phyloP scores from a whole-genome alignment of 805 yeast genomes.

The Hanseniaspora mollemarum region DNA sequence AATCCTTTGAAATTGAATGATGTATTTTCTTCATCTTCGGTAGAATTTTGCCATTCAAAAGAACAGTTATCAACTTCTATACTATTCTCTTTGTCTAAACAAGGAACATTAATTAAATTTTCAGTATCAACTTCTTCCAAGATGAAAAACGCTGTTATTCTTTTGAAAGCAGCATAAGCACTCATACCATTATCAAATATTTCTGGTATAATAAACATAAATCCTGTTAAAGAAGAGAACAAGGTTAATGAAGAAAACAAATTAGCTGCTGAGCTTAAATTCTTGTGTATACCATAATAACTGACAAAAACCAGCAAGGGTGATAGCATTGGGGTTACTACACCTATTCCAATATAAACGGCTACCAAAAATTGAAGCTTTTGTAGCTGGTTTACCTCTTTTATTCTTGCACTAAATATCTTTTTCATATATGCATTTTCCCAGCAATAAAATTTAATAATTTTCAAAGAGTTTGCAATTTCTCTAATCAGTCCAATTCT shows the following conservation, averaged over 20 bases:
- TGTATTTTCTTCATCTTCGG: background rate
- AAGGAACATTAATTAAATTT: slow-evolving; percentile 14
- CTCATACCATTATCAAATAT: slow-evolving; percentile 46
- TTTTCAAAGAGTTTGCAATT: slow-evolving; percentile 45
- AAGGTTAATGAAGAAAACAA: slow-evolving; percentile 53
- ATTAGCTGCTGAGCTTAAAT: slow-evolving; percentile 39
- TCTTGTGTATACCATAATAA: slow-evolving; percentile 31
- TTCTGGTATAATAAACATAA: slow-evolving; percentile 50
- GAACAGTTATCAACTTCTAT: slow-evolving; percentile 38
- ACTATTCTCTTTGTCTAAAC: slow-evolving; percentile 29
- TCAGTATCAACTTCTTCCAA: slow-evolving; percentile 26
- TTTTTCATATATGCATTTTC: slow-evolving; percentile 54
- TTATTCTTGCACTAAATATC: slow-evolving; percentile 39
- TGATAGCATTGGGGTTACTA: slow-evolving; percentile 41
- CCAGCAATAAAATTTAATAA: slow-evolving; percentile 76
- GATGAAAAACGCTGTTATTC: slow-evolving; percentile 38
- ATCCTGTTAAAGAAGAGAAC: slow-evolving; percentile 43
- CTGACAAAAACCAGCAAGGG: slow-evolving; percentile 44
- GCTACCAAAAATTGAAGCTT: slow-evolving; percentile 51
- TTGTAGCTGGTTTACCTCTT: slow-evolving; percentile 46
- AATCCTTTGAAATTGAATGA: background rate
- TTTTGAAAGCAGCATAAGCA: slow-evolving; percentile 38
- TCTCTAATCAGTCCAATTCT: slow-evolving; percentile 51
- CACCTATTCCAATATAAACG: slow-evolving; percentile 27
- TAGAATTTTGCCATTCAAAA: slow-evolving; percentile 43